Evolutionary conservation across 495 filamentous ascomycete species (phyloP).

Genomic region (Neurospora tetrasperma): DNA sequence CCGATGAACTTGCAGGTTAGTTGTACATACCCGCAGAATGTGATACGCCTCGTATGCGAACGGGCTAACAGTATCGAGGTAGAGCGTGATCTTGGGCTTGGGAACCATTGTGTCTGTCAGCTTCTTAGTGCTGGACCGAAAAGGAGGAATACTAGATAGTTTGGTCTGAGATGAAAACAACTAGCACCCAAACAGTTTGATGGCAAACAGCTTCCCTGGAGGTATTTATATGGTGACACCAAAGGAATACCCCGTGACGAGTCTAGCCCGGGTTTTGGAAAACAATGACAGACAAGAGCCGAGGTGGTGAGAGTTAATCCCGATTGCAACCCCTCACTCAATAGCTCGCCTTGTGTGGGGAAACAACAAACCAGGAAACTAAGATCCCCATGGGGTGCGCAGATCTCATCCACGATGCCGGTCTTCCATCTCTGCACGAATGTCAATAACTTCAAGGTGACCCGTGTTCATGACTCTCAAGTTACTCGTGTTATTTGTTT

Average conservation of each 20-base stretch:
- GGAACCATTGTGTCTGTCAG: neutral
- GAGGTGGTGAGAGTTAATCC: neutral
- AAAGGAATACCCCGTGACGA: neutral
- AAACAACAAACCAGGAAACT: neutral
- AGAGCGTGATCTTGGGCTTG: constrained; percentile 52
- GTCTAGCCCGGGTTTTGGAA: neutral
- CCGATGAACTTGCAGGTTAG: neutral
- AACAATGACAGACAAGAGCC: neutral
- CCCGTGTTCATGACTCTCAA: neutral
- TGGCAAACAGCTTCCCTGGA: neutral
- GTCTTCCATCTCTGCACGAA: neutral
- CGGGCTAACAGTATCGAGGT: constrained; percentile 59
- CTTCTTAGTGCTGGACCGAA: neutral
- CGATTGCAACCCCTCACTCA: neutral
- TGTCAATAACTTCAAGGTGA: neutral
- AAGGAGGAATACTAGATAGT: too few relatives aligned
- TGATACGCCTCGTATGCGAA: constrained; percentile 63
- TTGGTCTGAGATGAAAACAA: too few relatives aligned
- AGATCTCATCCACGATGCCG: neutral
- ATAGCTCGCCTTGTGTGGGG: neutral
- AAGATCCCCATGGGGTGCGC: neutral
- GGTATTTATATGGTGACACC: neutral
- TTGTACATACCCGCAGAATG: constrained; percentile 43
- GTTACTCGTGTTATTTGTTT: neutral
- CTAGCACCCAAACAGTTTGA: too few relatives aligned